Conservation (phyloP, 2,329 filamentous ascomycete species). For the Colletotrichum sansevieriae region DNA sequence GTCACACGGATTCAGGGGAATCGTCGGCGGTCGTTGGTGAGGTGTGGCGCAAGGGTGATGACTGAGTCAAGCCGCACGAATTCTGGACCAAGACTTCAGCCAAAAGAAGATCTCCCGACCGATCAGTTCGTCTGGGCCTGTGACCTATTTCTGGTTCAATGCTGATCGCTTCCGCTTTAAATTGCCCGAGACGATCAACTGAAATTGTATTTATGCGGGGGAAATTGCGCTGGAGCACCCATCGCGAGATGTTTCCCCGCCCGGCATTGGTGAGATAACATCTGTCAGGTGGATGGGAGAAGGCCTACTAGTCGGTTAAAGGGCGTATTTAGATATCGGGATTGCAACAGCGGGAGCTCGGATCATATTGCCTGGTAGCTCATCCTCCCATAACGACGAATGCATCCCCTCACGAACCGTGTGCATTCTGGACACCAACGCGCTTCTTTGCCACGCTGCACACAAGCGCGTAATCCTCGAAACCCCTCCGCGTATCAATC, state of each 20-base stretch:
- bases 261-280: not conserved
- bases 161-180: slow-evolving; percentile 39
- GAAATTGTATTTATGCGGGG: slow-evolving; percentile 3
- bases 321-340: too few relatives aligned
- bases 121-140: slow-evolving; percentile 22
- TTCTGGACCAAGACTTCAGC: not conserved
- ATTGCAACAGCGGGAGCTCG: too few relatives aligned
- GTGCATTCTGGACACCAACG: not conserved
- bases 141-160: slow-evolving; percentile 36
- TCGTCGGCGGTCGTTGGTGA: not conserved
- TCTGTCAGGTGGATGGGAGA: too few relatives aligned
- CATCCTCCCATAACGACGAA: not conserved
- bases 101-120: slow-evolving; percentile 31
- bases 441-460: not conserved
- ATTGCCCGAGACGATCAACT: slow-evolving; percentile 28
- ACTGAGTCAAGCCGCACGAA: not conserved
- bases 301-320: too few relatives aligned
- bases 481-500: not conserved
- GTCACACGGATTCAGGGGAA: slow-evolving; percentile 11
- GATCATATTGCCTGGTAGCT: not conserved
- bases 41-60: slow-evolving; percentile 16
- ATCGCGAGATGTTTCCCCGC: slow-evolving; percentile 21
- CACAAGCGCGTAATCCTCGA: not conserved
- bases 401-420: not conserved
- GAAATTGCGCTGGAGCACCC: not conserved